Percentiles rank a stretch among this genome's conserved stretches.
Conservation (phyloP, 176 grass and related monocot species). For the bread wheat (Triticum aestivum) region IWGSC_CS_RefSeq_v2.1 NC_057812.1:470121950-470122449, state of each 20-base stretch:
- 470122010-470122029: slow-evolving; percentile 39
- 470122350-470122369: background rate
- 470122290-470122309: background rate
- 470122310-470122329: background rate
- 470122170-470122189: background rate
- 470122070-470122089: slow-evolving; percentile 53
- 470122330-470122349: background rate
- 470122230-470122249: background rate
- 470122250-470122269: background rate
- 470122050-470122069: slow-evolving; percentile 31
- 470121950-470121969: background rate
- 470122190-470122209: background rate
- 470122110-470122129: background rate
- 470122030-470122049: slow-evolving; percentile 37
- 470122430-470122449: background rate
- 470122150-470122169: background rate
- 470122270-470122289: background rate
- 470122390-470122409: slow-evolving; percentile 12
- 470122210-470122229: background rate
- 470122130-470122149: background rate
- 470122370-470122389: background rate
- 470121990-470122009: background rate
- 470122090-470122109: slow-evolving; percentile 30
- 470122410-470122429: background rate
- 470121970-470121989: background rate